These are phyloP conservation scores for Chamaecrista fasciculata DNA, from an alignment of 306 rosid genomes.

Conservation along the genomic window DNA sequence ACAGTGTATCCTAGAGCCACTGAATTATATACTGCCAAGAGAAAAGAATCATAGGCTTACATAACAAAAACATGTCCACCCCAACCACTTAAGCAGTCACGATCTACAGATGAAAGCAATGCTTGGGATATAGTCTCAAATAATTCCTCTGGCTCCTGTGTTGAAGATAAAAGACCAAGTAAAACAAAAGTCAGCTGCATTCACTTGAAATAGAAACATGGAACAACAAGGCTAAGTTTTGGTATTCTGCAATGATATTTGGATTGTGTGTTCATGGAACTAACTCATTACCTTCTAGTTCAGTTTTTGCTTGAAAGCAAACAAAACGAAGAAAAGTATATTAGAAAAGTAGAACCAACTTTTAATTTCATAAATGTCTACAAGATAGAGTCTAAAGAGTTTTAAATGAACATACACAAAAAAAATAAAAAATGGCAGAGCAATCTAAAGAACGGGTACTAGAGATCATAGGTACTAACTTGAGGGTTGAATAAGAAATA, in stretches of 20 bases:
- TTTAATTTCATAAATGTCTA: not conserved
- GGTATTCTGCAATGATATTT: not conserved
- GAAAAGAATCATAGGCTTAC: constrained; percentile 52
- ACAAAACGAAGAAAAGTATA: not conserved
- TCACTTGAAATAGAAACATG: not conserved
- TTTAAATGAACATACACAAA: no score
- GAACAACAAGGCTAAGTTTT: not conserved
- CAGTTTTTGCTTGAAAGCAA: not conserved
- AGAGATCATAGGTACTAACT: no score
- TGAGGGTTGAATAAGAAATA: no score
- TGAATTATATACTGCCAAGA: not conserved
- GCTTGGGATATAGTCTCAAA: constrained; percentile 97
- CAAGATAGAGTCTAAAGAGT: no score
- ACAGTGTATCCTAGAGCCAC: not conserved
- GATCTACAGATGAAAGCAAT: constrained; percentile 87
- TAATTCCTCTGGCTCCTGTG: constrained; percentile 91
- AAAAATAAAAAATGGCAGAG: not conserved
- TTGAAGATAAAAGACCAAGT: constrained; percentile 28
- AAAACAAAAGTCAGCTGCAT: not conserved
- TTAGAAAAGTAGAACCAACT: not conserved
- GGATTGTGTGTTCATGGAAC: not conserved
- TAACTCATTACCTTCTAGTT: not conserved
- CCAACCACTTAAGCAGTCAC: constrained; percentile 99
- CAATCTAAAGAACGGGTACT: no score
- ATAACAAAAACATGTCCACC: constrained; percentile 95